Conservation (phyloP, 2,329 filamentous ascomycete species). For the Trichoderma lentiforme region DNA sequence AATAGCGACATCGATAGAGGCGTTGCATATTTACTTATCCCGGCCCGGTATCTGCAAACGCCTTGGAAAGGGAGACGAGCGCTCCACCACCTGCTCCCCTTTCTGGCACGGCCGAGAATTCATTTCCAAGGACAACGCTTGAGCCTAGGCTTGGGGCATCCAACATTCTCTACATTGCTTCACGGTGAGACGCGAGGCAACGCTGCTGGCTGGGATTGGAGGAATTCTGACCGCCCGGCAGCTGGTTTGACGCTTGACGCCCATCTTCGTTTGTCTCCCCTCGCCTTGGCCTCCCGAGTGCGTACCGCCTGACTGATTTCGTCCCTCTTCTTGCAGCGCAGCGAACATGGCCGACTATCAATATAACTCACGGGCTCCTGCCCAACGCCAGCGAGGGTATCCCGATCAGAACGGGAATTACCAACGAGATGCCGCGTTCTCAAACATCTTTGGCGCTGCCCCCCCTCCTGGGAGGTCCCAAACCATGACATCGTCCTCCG, state of each 20-base stretch:
- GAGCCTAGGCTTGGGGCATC: not conserved
- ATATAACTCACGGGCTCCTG: constrained; percentile 49
- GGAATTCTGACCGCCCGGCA: not conserved
- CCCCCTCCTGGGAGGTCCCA: constrained; percentile 87
- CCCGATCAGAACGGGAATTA: constrained; percentile 47
- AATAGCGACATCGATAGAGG: not conserved
- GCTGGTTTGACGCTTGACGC: constrained; percentile 25
- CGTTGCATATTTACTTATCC: not conserved
- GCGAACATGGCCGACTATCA: constrained; percentile 57
- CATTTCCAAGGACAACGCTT: not conserved
- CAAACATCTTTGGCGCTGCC: constrained; percentile 87
- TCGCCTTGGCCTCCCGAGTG: not conserved
- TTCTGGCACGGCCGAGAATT: constrained; percentile 6
- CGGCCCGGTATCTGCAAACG: not conserved
- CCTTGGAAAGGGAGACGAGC: constrained; percentile 5
- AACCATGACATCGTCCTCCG: constrained; percentile 82
- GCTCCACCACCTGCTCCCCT: constrained; percentile 3
- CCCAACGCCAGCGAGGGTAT: constrained; percentile 47
- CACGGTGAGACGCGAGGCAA: constrained; percentile 34
- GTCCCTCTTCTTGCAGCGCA: not conserved
- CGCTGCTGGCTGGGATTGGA: constrained; percentile 25
- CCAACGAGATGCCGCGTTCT: constrained; percentile 92
- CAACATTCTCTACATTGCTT: constrained; percentile 24
- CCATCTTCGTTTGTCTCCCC: constrained; percentile 24
- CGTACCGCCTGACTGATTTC: constrained; percentile 18